These are phyloP conservation scores for Eimeria zaria DNA, from an alignment of 169 alveolate species.

Conservation along the genomic window DNA sequence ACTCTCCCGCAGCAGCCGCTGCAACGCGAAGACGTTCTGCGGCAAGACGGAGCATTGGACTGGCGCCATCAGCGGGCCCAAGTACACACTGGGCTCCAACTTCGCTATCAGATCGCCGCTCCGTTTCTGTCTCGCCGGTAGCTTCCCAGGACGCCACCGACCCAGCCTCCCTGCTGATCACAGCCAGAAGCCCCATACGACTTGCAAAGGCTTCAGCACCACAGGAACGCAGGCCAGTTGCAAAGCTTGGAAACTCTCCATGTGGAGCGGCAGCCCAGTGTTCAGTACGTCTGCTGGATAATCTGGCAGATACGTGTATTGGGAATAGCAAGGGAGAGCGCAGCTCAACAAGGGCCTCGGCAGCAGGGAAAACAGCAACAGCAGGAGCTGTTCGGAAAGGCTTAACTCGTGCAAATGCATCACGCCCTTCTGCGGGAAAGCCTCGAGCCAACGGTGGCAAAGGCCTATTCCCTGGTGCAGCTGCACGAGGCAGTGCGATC, in stretches of 20 bases:
- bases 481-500: slow-evolving; percentile 19
- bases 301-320: not conserved
- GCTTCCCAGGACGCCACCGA: slow-evolving; percentile 59
- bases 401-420: not conserved
- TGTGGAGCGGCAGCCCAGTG: not conserved
- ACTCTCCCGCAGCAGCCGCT: slow-evolving; percentile 1
- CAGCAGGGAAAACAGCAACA: not conserved
- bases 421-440: slow-evolving; percentile 36
- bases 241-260: not conserved
- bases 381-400: slow-evolving; percentile 13
- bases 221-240: not conserved
- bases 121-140: not conserved
- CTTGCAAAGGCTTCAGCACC: not conserved
- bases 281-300: not conserved
- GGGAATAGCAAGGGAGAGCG: slow-evolving; percentile 15
- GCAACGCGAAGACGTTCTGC: slow-evolving; percentile 44
- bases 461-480: not conserved
- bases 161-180: not conserved
- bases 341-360: slow-evolving; percentile 11
- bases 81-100: not conserved
- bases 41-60: slow-evolving; percentile 15
- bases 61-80: not conserved
- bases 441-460: slow-evolving; percentile 23
- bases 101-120: not conserved
- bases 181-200: slow-evolving; percentile 27